These are phyloP conservation scores for Leccinellum luteum DNA, from an alignment of 768 basidiomycete genomes.

Conservation along the genomic window DNA sequence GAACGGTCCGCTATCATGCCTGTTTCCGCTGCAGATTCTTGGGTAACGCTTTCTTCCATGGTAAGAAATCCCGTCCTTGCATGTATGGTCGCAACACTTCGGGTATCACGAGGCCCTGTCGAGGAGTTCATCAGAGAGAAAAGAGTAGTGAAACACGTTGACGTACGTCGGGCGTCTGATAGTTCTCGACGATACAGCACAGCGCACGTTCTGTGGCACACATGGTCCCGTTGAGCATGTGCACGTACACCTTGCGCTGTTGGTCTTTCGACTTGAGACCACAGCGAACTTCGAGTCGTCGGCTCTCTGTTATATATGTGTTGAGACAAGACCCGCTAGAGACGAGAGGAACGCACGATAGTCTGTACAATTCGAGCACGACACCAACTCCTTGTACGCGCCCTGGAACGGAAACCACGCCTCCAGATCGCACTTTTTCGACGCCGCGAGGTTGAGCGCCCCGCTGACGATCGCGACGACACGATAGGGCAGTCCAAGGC, in stretches of 20 bases:
- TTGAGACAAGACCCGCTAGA: neutral
- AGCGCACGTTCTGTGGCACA: conserved; percentile 96
- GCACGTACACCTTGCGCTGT: conserved; percentile 89
- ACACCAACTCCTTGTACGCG: conserved; percentile 95
- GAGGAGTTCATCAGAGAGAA: neutral
- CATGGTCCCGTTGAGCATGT: conserved; percentile 98
- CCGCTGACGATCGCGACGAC: conserved; percentile 95
- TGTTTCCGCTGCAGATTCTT: conserved; percentile 78
- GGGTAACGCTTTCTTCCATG: conserved; percentile 79
- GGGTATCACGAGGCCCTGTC: conserved; percentile 85
- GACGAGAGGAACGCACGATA: conserved; percentile 69
- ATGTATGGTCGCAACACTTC: conserved; percentile 91
- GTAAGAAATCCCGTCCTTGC: conserved; percentile 90
- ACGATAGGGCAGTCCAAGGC: conserved; percentile 87
- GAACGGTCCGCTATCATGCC: conserved; percentile 26
- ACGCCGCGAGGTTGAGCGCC: conserved; percentile 93
- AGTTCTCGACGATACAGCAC: conserved; percentile 98
- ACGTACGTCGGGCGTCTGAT: conserved; percentile 89
- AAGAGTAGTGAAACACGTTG: neutral
- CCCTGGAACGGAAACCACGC: conserved; percentile 99
- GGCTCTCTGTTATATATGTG: conserved; percentile 59
- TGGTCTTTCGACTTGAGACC: conserved; percentile 91
- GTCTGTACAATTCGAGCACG: conserved; percentile 98
- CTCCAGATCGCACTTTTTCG: conserved; percentile 97
- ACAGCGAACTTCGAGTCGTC: conserved; percentile 89